Evolutionary conservation across 2,329 filamentous ascomycete species (phyloP).

Genomic region (Colletotrichum higginsianum): DNA sequence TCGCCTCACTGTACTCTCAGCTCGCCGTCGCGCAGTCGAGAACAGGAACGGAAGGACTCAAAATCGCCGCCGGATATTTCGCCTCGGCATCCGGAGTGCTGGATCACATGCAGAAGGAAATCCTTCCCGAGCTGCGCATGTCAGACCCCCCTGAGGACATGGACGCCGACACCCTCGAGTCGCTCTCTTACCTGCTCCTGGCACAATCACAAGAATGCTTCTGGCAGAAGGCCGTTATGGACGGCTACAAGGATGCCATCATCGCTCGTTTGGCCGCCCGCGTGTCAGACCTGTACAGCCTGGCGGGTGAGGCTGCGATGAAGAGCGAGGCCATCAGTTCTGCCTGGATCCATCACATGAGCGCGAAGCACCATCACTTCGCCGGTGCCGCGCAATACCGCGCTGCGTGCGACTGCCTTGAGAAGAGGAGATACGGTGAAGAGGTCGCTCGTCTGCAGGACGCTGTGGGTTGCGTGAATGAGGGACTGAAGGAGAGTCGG

Average conservation of each 20-base stretch:
- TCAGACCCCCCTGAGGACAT: constrained; percentile 93
- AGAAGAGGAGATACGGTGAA: constrained; percentile 95
- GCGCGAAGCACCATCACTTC: constrained; percentile 97
- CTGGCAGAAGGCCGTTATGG: constrained; percentile 97
- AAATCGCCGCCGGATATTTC: constrained; percentile 90
- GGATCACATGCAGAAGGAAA: constrained; percentile 79
- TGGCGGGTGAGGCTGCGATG: constrained; percentile 87
- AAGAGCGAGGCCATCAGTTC: constrained; percentile 92
- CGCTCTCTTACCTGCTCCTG: constrained; percentile 85
- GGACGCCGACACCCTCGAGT: constrained; percentile 89
- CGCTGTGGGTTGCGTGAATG: constrained; percentile 84
- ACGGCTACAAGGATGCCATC: constrained; percentile 90
- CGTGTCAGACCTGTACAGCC: constrained; percentile 91
- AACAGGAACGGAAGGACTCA: constrained; percentile 85
- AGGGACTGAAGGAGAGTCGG: constrained; percentile 87
- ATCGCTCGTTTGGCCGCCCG: constrained; percentile 92
- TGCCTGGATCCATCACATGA: constrained; percentile 98
- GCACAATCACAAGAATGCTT: constrained; percentile 98
- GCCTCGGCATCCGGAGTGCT: constrained; percentile 89
- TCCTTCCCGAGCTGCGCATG: constrained; percentile 87
- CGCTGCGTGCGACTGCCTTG: constrained; percentile 89
- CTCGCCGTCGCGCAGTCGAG: constrained; percentile 87
- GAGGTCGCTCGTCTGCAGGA: constrained; percentile 91
- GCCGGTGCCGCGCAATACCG: constrained; percentile 95
- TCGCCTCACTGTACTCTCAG: constrained; percentile 94